Base-by-base conservation (phyloP, 441 rosid genomes). In the Pelargonium fulgidum region DNA sequence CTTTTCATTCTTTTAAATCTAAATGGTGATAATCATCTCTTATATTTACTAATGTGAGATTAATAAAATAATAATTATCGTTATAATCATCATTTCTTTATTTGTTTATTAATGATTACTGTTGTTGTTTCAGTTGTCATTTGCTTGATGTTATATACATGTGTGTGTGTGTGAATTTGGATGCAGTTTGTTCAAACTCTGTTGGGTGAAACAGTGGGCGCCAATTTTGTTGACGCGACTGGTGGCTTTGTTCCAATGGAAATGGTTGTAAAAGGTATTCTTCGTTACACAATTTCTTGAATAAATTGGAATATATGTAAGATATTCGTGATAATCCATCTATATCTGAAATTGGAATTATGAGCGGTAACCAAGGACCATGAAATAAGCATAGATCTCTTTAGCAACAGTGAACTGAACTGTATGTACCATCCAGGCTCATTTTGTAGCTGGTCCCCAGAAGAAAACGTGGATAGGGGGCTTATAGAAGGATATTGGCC, bases 171-270 rank as follows among this genome's bases (percentile, higher is more conserved):
- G n/a, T 33, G 8, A 72, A 39, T 73, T 69, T 75, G 72, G 54
- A 58, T 81, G 89, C 91, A 93, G 99, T 88, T 89, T 79, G 85
- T 91, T 71, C 68, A 72, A 78, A 93, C 97, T 24, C 91, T 88
- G 6, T 66, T 91, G 92, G 85, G 63, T 33, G 69, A 19, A 69
- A 58, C 52, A 62, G 17, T 82, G 24, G 65, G 16, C 41, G 3
- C 72, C 24, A 72, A 73, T 36, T 41, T 86, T 16, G 3, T 89
- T 72, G 77, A 76, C 71, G 11, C 22, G 68, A 11, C 76, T 71
- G 97, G 99, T 36, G 97, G 99, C 75, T 93, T 65, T 85, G 62
- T 93, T 77, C 82, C 91, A 17, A 84, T 91, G 90, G 82, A 88
- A 76, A 74, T 81, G 80, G 84, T 93, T 68, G 73, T 91, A 76